Conservation (phyloP, 2,329 filamentous ascomycete genomes). For the Fusarium chlamydosporum region DNA sequence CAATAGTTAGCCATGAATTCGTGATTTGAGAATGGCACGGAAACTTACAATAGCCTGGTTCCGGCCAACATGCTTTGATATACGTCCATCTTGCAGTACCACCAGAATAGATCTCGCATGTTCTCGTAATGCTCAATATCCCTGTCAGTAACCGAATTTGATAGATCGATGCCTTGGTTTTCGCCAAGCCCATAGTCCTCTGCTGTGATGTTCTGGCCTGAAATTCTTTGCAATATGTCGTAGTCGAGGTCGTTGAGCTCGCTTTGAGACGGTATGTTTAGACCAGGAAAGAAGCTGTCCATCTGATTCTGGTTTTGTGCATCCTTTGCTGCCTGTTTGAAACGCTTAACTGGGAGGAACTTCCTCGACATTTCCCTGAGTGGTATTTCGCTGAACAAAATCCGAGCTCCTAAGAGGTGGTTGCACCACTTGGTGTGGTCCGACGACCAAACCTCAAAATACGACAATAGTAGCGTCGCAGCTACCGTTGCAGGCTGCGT, state of each 20-base stretch:
- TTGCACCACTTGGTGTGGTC: conserved; percentile 97
- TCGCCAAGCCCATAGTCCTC: conserved; percentile 57
- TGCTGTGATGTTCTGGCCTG: conserved; percentile 57
- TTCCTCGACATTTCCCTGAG: conserved; percentile 79
- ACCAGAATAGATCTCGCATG: conserved; percentile 91
- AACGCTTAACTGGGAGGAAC: conserved; percentile 74
- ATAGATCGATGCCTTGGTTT: conserved; percentile 49
- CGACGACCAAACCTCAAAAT: conserved; percentile 94
- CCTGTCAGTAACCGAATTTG: conserved; percentile 59
- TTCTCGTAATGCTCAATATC: conserved; percentile 87
- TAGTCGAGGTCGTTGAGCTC: conserved; percentile 59
- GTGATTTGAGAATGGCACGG: not conserved
- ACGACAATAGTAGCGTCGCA: conserved; percentile 86
- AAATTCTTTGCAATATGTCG: conserved; percentile 59
- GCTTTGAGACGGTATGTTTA: conserved; percentile 38
- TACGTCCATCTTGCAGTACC: conserved; percentile 94
- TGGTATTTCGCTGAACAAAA: conserved; percentile 86
- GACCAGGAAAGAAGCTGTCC: conserved; percentile 49
- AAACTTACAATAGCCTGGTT: conserved; percentile 83
- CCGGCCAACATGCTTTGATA: conserved; percentile 93
- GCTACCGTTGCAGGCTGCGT: conserved; percentile 87
- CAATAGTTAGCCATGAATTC: conserved; percentile 37
- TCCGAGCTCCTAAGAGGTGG: conserved; percentile 86
- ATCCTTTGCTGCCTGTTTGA: conserved; percentile 53
- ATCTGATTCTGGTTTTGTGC: conserved; percentile 56